These are phyloP conservation scores for Aureobasidium pullulans DNA, from an alignment of 2,329 filamentous ascomycete species.

Conservation along the genomic window DNA sequence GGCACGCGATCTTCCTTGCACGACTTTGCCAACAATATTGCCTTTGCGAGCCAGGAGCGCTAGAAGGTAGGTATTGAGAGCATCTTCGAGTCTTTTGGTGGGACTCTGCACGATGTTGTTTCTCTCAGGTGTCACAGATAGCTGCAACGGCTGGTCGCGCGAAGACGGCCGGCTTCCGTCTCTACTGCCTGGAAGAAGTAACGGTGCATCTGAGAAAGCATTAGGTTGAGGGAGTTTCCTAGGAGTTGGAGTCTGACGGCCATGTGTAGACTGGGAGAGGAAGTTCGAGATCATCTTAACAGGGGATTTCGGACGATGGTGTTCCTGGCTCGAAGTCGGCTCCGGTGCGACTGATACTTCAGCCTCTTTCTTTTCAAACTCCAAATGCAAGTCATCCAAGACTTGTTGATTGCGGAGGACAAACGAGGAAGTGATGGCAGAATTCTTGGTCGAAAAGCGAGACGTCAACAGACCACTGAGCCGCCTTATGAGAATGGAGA, in stretches of 20 bases:
- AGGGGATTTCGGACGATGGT: slow-evolving; percentile 70
- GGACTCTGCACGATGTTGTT: slow-evolving; percentile 41
- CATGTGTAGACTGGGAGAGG: slow-evolving; percentile 50
- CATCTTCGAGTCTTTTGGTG: slow-evolving; percentile 70
- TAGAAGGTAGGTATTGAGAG: slow-evolving; percentile 74
- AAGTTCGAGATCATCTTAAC: slow-evolving; percentile 85
- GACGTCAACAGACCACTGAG: slow-evolving; percentile 64
- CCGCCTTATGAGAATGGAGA: slow-evolving; percentile 67
- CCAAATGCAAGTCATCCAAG: slow-evolving; percentile 55
- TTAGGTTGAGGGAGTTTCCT: slow-evolving; percentile 19
- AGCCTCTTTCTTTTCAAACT: slow-evolving; percentile 5
- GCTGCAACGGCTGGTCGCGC: slow-evolving; percentile 19
- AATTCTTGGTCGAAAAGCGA: slow-evolving; percentile 62
- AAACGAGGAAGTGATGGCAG: slow-evolving; percentile 57
- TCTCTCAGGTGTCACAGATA: not conserved
- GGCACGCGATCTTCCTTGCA: slow-evolving; percentile 61
- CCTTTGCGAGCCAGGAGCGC: slow-evolving; percentile 79
- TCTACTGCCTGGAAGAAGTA: slow-evolving; percentile 30
- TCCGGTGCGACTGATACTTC: slow-evolving; percentile 37
- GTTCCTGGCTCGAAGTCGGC: slow-evolving; percentile 17
- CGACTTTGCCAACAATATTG: slow-evolving; percentile 69
- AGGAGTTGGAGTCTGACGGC: slow-evolving; percentile 23
- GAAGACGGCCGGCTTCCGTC: slow-evolving; percentile 27
- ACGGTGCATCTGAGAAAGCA: slow-evolving; percentile 25
- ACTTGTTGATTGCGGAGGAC: slow-evolving; percentile 73